Evolutionary conservation across 805 yeast species (phyloP), one percentile per base, ranked within the genome.

Genomic region (Jamesozyma spencerorum): DNA sequence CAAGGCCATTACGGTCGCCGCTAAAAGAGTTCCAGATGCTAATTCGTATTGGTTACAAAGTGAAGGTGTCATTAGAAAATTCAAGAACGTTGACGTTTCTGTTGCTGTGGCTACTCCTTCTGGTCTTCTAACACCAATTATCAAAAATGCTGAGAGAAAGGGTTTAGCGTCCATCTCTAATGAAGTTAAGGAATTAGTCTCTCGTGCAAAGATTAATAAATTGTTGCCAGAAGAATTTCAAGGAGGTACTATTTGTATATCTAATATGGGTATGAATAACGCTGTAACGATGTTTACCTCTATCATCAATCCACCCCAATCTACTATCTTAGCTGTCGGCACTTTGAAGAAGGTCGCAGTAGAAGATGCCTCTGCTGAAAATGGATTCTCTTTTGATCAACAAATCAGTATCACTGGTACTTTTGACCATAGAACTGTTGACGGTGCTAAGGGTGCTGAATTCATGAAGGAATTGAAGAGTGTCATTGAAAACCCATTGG

Each of bases 31-130:
- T 40, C 98, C 98, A 47, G 87, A 81, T 51, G 95, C 80, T 50
- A 92, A 92, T 73, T 77, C 96, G 18, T 84, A 88, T 63, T 92
- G 96, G 92, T 74, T 92, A 57, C 94, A 81, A 62, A 67, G 74
- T 31, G 82, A 92, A 69, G 86, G 87, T 50, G 81, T 90, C 57
- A 85, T 92, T 53, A 85, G 99, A 72, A 88, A 84, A 69, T 92
- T 78, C 76, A 71, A 73, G 58, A 81, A 77, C 56, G 97, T 90
- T 41, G 99, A 92, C 60, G 94, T 92, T 42, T 87, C 97, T 18
- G 97, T 90, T 46, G 99, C 99, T 31, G 99, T 92, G 48, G 92
- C 98, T 46, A 92, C 98, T 15, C 97, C 97, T 63, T 77, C 94
- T 38, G 99, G 99, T 38, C 75, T 92, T 53, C 81, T 92, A 64